Evolutionary conservation across 2,329 filamentous ascomycete species (phyloP), one percentile per base, ranked within the genome.

Genomic region (Hymenoscyphus fraxineus): DNA sequence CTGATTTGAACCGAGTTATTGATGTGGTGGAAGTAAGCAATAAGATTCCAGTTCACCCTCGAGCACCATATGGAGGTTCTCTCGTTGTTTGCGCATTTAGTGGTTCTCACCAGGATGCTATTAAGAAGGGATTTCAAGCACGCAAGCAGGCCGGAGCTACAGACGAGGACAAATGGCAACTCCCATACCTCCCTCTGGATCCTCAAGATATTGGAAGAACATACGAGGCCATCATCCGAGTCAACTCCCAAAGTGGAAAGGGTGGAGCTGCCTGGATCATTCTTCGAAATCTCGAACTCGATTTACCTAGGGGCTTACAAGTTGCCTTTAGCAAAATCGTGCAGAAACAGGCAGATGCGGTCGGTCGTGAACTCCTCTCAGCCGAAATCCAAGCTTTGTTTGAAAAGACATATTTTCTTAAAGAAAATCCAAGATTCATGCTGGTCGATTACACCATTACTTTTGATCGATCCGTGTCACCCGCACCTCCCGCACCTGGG

Each of bases 221-320:
- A n/a, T 98, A 98, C 84, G 93, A 98, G 79, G 94, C 94, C 65
- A 90, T 98, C 75, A 98, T 98, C 76, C 91, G 94, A 66, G 94
- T 98, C 84, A 99, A 98, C 82, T 96, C 92, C 19, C 94, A 98
- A 77, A 92, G 88, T 72, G 94, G 94, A 69, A 98, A 99, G 81
- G 94, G 94, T 67, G 95, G 95, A 72, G 89, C 92, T 66, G 93
- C 94, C 60, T 98, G 92, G 91, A 91, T 98, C 75, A 93, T 98
- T 75, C 88, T 93, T 75, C 89, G 90, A 71, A 89, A 92, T 73
- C 86, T 98, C 67, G 87, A 95, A 74, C 89, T 98, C 73, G 95
- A 98, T 77, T 86, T 98, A 60, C 95, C 95, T 16, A 91, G 95
- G 67, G 93, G 93, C 61, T 85, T 98, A 60, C 94, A 98, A 78